Conservation (phyloP, 1,139 yeast species). For the Diutina ranongensis region DNA sequence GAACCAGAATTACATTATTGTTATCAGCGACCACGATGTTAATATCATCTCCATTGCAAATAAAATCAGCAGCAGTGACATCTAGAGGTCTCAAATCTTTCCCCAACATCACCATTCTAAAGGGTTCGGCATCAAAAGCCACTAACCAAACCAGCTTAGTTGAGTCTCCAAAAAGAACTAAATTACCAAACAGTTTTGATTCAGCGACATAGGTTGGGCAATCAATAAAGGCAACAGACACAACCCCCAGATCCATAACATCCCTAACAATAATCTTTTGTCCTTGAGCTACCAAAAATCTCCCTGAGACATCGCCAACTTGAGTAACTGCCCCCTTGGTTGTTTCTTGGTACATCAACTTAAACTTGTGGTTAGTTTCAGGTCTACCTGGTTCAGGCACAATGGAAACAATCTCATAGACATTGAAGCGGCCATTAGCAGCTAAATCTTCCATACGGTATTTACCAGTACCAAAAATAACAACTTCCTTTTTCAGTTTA, state of each 20-base stretch:
- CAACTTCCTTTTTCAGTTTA: constrained; percentile 50
- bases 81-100: constrained; percentile 58
- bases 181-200: constrained; percentile 72
- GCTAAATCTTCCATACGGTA: constrained; percentile 76
- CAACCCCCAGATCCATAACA: constrained; percentile 61
- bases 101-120: constrained; percentile 69
- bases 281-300: constrained; percentile 80
- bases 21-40: constrained; percentile 62
- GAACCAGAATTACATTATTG: constrained; percentile 55
- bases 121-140: constrained; percentile 94
- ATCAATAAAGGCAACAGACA: constrained; percentile 90
- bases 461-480: constrained; percentile 71
- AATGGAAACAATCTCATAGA: constrained; percentile 69
- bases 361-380: constrained; percentile 70
- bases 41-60: constrained; percentile 60
- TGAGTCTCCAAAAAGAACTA: constrained; percentile 70
- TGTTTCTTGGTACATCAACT: constrained; percentile 63
- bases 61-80: constrained; percentile 59
- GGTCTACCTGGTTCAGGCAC: constrained; percentile 89
- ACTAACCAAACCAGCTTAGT: constrained; percentile 71
- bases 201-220: constrained; percentile 71
- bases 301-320: constrained; percentile 71
- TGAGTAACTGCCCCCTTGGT: constrained; percentile 81
- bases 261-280: constrained; percentile 77
- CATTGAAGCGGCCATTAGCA: constrained; percentile 67